Base-by-base conservation (phyloP, 2,329 filamentous ascomycete genomes). In the Rhynchosporium secalis region DNA sequence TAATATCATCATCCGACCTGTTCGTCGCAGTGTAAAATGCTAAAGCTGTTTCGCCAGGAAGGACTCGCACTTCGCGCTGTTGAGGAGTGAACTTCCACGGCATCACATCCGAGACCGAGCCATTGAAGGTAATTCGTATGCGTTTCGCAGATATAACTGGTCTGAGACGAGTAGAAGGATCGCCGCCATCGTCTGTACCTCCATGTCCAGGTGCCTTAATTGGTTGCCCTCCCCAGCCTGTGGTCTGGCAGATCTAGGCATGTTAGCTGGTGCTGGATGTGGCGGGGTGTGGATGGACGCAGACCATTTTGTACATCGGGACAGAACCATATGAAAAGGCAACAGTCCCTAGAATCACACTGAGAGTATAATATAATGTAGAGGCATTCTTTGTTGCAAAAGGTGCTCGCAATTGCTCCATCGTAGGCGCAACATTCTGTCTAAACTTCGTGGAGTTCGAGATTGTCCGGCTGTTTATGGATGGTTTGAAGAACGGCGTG, bases 11-110 rank as follows among this genome's bases (percentile, higher is more conserved):
- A 66, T 91, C 85, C 64, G 90, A 91, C 68, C 86, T 88, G 79
- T 99, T 99, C 61, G 92, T 97, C 12, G 95, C 95, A 6, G 92
- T 99, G 78, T 97, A 99, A 76, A 99, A 99, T 3, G 96, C 95
- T 68, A 99, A 81, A 4, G 95, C 95, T 2, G 95, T 99, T 81
- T 99, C 95, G 67, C 96, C 96, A 0, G 95, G 96, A 1, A 98
- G 82, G 1, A 99, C 94, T 61, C 92, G 87, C 58, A 99, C 95
- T 80, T 99, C 95, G 62, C 94, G 90, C 80, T 99, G 95, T 77
- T 99, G 95, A 1, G 95, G 95, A 1, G 87, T 87, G 76, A 99
- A 99, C 75, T 97, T 97, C 95, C 95, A 99, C 0, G 94, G 93
- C 33, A 99, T 83, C 0, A 96, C 87, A 74, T 98, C 95, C 1